Evolutionary conservation across 495 filamentous ascomycete genomes (phyloP), one percentile per base, ranked within the genome.

Genomic region (Pyrenula massariospora): DNA sequence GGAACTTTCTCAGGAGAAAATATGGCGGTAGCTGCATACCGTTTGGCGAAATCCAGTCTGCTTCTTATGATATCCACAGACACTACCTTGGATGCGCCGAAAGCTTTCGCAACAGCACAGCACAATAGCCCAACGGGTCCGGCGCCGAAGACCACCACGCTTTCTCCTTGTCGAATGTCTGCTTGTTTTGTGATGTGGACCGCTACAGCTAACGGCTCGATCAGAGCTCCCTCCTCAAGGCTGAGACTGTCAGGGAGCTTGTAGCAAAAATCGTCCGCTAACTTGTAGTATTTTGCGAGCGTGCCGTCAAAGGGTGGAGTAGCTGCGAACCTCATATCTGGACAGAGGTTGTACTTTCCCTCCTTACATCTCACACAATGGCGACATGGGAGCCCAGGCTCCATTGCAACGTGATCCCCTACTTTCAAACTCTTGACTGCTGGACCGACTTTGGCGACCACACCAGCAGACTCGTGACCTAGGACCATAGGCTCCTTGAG

Each of bases 391-490:
- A 73, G 70, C 19, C 78, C 77, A 2, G 77, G 77, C 55, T 81
- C 78, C 63, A 81, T 78, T 24, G 78, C 77, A 51, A 80, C 77
- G 0, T 65, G 68, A 57, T 79, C 71, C 49, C 74, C 75, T 10
- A 72, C 69, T 59, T 75, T 75, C 20, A 76, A 56, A 2, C 56
- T 62, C 3, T 59, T 70, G 50, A 76, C 73, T 15, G 67, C 70
- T n/a, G 76, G 72, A 36, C 90, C 90, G 54, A 88, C 78, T 24
- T 78, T 64, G 60, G 79, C 70, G 59, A 95, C 74, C 22, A 88
- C 83, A 57, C 88, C 90, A 57, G 87, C 79, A 12, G 88, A 93
- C 70, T 95, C 90, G 76, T 95, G 90, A 62, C 90, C 90, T n/a
- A 95, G 81, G 2, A 94, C 86, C 89, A 94, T 93, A 48, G 90